Conservation (phyloP, 78 protist genomes). For the Guillardia theta region DNA sequence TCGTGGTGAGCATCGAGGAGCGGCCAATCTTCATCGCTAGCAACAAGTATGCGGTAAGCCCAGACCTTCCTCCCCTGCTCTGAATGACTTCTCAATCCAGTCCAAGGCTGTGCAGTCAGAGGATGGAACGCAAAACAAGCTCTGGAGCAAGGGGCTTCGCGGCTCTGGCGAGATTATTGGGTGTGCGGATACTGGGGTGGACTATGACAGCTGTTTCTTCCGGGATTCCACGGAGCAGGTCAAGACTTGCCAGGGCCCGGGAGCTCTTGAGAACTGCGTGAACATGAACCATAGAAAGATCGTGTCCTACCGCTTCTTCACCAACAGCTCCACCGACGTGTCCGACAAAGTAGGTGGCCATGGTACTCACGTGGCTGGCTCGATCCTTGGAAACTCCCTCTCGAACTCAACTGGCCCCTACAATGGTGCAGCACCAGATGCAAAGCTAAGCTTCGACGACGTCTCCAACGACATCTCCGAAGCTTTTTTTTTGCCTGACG, state of each 20-base stretch:
- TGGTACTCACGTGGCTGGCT: not conserved
- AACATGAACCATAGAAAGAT: not conserved
- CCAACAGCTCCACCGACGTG: not conserved
- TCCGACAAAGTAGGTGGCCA: not conserved
- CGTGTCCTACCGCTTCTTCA: not conserved
- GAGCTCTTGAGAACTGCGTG: not conserved
- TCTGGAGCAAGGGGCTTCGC: not conserved
- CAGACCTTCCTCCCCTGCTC: no score
- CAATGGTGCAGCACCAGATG: not conserved
- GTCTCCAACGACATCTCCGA: not conserved
- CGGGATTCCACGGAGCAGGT: not conserved
- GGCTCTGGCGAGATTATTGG: conserved; percentile 12
- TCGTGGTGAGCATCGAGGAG: not conserved
- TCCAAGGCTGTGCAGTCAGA: no score
- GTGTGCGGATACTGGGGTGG: conserved; percentile 1
- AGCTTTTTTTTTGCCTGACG: not conserved
- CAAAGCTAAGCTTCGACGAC: not conserved
- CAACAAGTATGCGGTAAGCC: not conserved
- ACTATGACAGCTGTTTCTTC: conserved; percentile 8
- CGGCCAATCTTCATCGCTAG: not conserved
- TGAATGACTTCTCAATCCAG: no score
- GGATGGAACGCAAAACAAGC: not conserved
- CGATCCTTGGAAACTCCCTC: not conserved
- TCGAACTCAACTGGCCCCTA: not conserved
- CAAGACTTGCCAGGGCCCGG: not conserved